A percentile compares a stretch with the other conserved stretches of the same genome.
Evolutionary conservation across 1,284 basidiomycete genomes (phyloP).

Genomic region (Ustilago cynodontis): DNA sequence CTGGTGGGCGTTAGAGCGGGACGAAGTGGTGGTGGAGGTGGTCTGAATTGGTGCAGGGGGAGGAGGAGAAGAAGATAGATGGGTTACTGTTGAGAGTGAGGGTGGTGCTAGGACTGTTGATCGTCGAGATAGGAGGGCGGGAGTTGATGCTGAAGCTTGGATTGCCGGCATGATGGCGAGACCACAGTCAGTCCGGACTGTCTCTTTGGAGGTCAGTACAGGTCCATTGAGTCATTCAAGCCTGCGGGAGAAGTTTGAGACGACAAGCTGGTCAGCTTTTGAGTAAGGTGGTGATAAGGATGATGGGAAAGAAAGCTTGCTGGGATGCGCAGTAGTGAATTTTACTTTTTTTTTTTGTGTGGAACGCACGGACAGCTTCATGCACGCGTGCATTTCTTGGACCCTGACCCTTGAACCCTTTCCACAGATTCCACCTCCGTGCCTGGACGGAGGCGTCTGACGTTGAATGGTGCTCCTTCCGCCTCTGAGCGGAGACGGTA

Average conservation of each 20-base stretch:
- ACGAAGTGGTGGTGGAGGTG: too few relatives aligned
- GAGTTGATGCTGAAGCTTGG: conserved; percentile 2
- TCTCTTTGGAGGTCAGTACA: not conserved
- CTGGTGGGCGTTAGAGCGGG: not conserved
- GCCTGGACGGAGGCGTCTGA: not conserved
- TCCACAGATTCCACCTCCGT: not conserved
- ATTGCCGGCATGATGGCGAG: conserved; percentile 4
- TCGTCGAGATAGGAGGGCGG: conserved; percentile 31
- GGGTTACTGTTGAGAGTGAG: conserved; percentile 30
- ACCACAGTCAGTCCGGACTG: not conserved
- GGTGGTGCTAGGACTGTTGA: conserved; percentile 33
- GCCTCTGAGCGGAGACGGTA: too few relatives aligned
- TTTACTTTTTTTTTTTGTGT: too few relatives aligned
- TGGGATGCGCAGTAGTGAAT: too few relatives aligned
- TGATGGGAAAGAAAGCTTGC: not conserved
- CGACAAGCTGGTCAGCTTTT: not conserved
- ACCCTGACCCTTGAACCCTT: conserved; percentile 1
- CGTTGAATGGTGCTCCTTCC: too few relatives aligned
- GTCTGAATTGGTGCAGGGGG: not conserved
- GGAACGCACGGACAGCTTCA: not conserved
- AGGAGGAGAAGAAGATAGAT: conserved; percentile 18
- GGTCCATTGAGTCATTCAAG: not conserved
- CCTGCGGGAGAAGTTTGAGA: not conserved
- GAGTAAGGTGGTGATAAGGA: not conserved
- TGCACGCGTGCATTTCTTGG: not conserved